Percentiles rank a stretch among this genome's conserved stretches.
Evolutionary conservation across 139 green algal genomes (phyloP).

Genomic region (Chlorella vulgaris): DNA sequence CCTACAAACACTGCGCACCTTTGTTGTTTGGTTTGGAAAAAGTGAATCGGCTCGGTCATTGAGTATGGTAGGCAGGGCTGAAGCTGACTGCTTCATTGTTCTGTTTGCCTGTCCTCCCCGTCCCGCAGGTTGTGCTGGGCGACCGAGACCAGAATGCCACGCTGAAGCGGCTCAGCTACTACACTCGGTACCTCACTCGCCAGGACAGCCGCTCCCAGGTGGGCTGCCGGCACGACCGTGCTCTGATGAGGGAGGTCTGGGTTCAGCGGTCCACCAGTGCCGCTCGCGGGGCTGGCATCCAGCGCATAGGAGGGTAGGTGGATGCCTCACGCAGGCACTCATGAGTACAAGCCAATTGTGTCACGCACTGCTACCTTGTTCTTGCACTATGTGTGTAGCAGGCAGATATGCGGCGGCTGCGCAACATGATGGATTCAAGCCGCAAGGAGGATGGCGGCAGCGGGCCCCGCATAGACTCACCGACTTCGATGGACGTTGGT

Average conservation of each 20-base stretch:
- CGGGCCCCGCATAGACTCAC: neutral
- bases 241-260: too few relatives aligned
- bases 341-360: too few relatives aligned
- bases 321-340: too few relatives aligned
- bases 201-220: slow-evolving; percentile 9
- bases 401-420: slow-evolving; percentile 3
- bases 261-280: too few relatives aligned
- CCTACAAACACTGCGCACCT: neutral
- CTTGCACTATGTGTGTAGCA: slow-evolving; percentile 2
- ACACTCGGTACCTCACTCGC: slow-evolving; percentile 15
- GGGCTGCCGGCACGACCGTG: too few relatives aligned
- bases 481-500: neutral
- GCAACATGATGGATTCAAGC: slow-evolving; percentile 1
- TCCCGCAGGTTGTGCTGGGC: slow-evolving; percentile 39
- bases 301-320: too few relatives aligned
- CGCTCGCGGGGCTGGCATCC: too few relatives aligned
- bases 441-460: neutral
- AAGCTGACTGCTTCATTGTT: neutral
- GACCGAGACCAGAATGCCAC: slow-evolving; percentile 46
- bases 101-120: neutral
- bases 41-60: too few relatives aligned
- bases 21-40: too few relatives aligned
- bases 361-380: neutral
- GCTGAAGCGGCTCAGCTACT: slow-evolving; percentile 38
- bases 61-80: too few relatives aligned